A percentile compares a stretch with the other conserved stretches of the same genome.
Conservation (phyloP, 352 stramenopile species). For the Phytophthora sansomeana region DNA sequence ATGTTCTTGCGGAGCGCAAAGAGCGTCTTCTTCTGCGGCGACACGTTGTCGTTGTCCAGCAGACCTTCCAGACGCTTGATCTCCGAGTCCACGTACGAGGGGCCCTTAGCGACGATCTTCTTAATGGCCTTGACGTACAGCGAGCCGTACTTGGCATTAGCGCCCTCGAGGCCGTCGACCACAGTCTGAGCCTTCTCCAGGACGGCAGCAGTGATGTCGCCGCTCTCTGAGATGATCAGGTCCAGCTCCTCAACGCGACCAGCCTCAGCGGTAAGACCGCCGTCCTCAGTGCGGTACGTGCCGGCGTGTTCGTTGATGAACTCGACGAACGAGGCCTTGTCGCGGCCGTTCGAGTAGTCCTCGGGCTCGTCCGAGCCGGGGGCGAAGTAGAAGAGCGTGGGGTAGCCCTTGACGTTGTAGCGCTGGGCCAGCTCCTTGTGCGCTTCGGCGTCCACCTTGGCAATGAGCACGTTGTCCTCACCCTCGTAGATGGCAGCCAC, state of each 20-base stretch:
- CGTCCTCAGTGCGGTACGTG: constrained; percentile 82
- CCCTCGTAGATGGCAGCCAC: constrained; percentile 78
- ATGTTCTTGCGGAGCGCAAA: constrained; percentile 93
- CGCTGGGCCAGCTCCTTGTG: constrained; percentile 65
- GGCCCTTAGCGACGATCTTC: constrained; percentile 91
- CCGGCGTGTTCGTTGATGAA: constrained; percentile 94
- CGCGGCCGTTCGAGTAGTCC: constrained; percentile 85
- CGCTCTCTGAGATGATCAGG: constrained; percentile 77
- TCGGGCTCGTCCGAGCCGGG: constrained; percentile 80
- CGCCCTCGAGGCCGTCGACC: constrained; percentile 75
- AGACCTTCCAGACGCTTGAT: constrained; percentile 84
- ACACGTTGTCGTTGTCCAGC: constrained; percentile 84
- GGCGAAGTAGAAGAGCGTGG: constrained; percentile 94
- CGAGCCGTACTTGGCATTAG: constrained; percentile 78
- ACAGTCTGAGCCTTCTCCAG: constrained; percentile 78
- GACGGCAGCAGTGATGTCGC: constrained; percentile 70
- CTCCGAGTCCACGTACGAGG: constrained; percentile 85
- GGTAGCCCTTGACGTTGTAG: constrained; percentile 92
- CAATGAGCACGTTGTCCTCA: constrained; percentile 84
- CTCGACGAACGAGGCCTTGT: constrained; percentile 87
- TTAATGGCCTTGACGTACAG: constrained; percentile 92
- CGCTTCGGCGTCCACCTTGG: constrained; percentile 84
- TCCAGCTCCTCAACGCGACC: constrained; percentile 88
- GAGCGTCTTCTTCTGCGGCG: constrained; percentile 89
- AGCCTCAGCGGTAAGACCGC: constrained; percentile 73